Percentiles rank a stretch among this genome's conserved stretches.
Conservation (phyloP, 2,329 filamentous ascomycete species). For the Leptographium wingfieldii region DNA sequence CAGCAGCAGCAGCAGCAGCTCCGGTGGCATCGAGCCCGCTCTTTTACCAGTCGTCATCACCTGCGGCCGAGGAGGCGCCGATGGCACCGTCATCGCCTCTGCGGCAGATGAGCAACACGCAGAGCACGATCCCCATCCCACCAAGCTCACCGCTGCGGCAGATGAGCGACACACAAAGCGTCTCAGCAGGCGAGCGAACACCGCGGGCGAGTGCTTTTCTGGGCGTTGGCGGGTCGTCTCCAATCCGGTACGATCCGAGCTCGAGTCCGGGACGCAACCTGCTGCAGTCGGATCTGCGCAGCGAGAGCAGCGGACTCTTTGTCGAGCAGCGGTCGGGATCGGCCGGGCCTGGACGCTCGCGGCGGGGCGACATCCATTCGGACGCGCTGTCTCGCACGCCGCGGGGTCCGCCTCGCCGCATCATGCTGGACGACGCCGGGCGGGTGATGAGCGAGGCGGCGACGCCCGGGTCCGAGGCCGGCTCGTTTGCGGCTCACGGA, state of each 20-base stretch:
- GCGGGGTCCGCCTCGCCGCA: conserved; percentile 38
- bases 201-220: conserved; percentile 52
- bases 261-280: conserved; percentile 63
- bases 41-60: conserved; percentile 50
- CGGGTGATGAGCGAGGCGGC: conserved; percentile 41
- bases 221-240: conserved; percentile 68
- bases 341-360: conserved; percentile 45
- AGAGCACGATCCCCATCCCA: conserved; percentile 30
- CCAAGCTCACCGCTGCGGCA: conserved; percentile 50
- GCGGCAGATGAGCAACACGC: conserved; percentile 43
- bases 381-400: conserved; percentile 51
- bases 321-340: conserved; percentile 49
- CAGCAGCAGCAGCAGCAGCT: conserved; percentile 15
- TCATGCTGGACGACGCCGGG: conserved; percentile 43
- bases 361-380: conserved; percentile 76
- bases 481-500: conserved; percentile 50
- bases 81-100: conserved; percentile 35
- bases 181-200: conserved; percentile 48
- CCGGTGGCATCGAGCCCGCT: conserved; percentile 66
- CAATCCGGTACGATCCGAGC: conserved; percentile 80
- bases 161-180: conserved; percentile 44
- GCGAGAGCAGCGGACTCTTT: conserved; percentile 79
- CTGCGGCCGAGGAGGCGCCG: conserved; percentile 5
- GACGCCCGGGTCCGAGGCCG: conserved; percentile 38
- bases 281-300: conserved; percentile 59